Evolutionary conservation across 1,139 yeast species (phyloP).

Genomic region (Candida labiduridarum): DNA sequence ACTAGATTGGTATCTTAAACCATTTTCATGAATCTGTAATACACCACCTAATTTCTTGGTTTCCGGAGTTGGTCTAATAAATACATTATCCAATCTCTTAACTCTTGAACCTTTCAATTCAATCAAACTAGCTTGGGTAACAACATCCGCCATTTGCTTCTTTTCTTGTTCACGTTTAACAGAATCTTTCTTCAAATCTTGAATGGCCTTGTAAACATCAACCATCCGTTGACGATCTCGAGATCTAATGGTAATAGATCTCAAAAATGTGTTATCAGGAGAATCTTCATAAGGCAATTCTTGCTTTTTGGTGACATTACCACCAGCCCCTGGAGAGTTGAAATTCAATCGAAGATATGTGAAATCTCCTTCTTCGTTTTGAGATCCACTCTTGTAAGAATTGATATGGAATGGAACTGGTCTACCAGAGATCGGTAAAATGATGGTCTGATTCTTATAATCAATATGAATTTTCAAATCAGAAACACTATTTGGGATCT

Average conservation of each 20-base stretch:
- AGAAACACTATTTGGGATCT: conserved; percentile 79
- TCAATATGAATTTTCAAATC: conserved; percentile 90
- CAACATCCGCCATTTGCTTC: conserved; percentile 93
- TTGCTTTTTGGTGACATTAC: conserved; percentile 64
- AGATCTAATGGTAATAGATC: conserved; percentile 86
- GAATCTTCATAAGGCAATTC: conserved; percentile 92
- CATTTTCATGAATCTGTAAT: conserved; percentile 91
- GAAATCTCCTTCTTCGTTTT: conserved; percentile 94
- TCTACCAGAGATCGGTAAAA: conserved; percentile 90
- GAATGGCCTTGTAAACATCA: conserved; percentile 86
- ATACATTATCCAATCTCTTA: conserved; percentile 83
- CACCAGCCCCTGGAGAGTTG: conserved; percentile 90
- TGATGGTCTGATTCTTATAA: conserved; percentile 82
- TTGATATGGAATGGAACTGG: conserved; percentile 98
- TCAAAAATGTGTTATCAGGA: conserved; percentile 81
- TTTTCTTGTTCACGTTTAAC: conserved; percentile 89
- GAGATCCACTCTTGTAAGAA: conserved; percentile 91
- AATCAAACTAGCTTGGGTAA: conserved; percentile 84
- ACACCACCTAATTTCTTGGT: conserved; percentile 93
- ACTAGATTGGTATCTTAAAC: conserved; percentile 88
- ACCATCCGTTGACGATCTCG: conserved; percentile 91
- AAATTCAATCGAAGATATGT: conserved; percentile 89
- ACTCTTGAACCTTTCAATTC: conserved; percentile 82
- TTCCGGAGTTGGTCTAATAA: conserved; percentile 94
- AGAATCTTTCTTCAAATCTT: conserved; percentile 89